Percentiles rank a stretch among this genome's conserved stretches.
Evolutionary conservation across 495 filamentous ascomycete species (phyloP).

Genomic region (Penicillium steckii): DNA sequence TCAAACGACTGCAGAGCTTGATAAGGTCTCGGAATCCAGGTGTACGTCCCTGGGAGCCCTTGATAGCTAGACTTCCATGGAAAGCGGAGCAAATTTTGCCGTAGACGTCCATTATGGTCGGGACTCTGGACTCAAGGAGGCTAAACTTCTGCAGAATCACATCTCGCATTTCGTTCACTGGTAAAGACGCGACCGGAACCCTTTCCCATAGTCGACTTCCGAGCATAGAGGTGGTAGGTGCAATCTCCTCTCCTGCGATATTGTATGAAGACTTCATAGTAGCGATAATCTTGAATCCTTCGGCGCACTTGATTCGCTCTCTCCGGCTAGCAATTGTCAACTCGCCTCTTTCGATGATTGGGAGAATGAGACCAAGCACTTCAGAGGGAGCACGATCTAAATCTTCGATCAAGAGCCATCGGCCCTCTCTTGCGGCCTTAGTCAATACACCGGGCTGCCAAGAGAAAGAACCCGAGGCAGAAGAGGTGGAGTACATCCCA

Average conservation of each 20-base stretch:
- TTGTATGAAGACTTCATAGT: conserved; percentile 79
- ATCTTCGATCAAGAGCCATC: conserved; percentile 97
- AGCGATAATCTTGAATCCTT: conserved; percentile 85
- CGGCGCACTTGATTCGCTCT: conserved; percentile 76
- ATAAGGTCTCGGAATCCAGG: conserved; percentile 78
- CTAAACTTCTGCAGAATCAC: conserved; percentile 71
- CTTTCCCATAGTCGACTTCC: conserved; percentile 81
- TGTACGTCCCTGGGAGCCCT: conserved; percentile 46
- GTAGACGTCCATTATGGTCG: conserved; percentile 75
- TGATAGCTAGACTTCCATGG: conserved; percentile 45
- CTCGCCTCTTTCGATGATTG: conserved; percentile 84
- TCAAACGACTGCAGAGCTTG: conserved; percentile 81
- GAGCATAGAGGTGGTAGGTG: conserved; percentile 57
- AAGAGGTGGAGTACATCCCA: conserved; percentile 86
- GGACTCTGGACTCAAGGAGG: conserved; percentile 64
- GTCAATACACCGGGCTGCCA: conserved; percentile 96
- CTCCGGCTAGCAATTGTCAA: conserved; percentile 83
- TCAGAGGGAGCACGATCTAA: conserved; percentile 94
- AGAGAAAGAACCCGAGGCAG: conserved; percentile 78
- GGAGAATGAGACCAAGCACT: conserved; percentile 85
- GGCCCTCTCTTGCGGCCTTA: conserved; percentile 86
- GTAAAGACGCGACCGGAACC: conserved; percentile 64
- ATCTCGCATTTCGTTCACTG: conserved; percentile 67
- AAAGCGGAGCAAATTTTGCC: conserved; percentile 57
- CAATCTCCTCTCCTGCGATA: conserved; percentile 64